Conservation (phyloP, 805 yeast species). For the Starmera dryadoides region DNA sequence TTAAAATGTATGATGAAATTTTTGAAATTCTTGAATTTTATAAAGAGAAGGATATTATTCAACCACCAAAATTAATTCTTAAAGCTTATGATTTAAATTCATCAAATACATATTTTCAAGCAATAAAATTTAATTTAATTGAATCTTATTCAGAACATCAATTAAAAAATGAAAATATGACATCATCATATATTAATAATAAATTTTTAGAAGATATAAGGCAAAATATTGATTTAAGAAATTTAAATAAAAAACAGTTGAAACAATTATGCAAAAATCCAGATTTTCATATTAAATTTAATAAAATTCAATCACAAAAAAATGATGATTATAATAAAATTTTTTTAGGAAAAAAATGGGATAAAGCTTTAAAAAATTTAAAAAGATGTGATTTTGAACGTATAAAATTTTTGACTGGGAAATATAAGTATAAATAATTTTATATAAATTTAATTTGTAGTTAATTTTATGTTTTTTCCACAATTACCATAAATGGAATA, state of each 20-base stretch:
- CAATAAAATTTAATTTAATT: background rate
- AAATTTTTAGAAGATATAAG: background rate
- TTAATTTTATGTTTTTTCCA: no score
- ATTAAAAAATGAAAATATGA: no score
- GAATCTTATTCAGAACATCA: background rate
- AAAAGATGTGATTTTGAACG: slow-evolving; percentile 6
- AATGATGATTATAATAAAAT: no score
- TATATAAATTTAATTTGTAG: no score
- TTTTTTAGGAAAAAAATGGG: slow-evolving; percentile 9
- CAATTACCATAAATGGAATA: no score
- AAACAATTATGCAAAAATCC: background rate
- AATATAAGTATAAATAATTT: no score
- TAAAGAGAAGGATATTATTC: no score
- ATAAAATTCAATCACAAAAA: slow-evolving; percentile 1
- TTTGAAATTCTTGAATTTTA: no score
- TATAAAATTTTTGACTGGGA: slow-evolving; percentile 1
- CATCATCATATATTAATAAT: no score
- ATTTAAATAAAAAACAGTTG: slow-evolving; percentile 1
- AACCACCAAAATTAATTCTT: no score
- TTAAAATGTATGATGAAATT: no score
- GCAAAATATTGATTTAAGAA: slow-evolving; percentile 1
- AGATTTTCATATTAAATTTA: background rate
- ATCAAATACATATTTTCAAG: background rate
- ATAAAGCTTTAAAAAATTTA: background rate
- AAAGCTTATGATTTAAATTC: no score